Evolutionary conservation across 75 land plant genomes (phyloP).

Genomic region (Pinus tabuliformis): DNA sequence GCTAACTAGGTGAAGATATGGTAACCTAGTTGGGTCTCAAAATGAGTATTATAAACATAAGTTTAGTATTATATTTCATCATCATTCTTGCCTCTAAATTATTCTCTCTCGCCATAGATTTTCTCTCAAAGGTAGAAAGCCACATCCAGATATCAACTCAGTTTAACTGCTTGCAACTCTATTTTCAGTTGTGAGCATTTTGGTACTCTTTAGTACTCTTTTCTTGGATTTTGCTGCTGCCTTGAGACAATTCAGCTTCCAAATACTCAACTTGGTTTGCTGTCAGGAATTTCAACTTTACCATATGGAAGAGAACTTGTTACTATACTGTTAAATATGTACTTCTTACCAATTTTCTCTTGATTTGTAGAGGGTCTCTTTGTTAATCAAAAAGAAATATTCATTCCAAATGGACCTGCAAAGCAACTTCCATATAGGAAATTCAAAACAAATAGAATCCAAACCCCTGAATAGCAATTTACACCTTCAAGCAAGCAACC

Average conservation of each 20-base stretch:
- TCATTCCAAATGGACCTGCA: not conserved
- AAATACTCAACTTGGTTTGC: not conserved
- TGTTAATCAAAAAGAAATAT: not conserved
- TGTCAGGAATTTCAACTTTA: not conserved
- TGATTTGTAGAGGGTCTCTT: not conserved
- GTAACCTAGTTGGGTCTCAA: not conserved
- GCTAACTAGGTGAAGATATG: too few relatives aligned
- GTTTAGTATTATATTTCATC: not conserved
- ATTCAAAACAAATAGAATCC: not conserved
- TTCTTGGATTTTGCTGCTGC: not conserved
- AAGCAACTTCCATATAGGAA: not conserved
- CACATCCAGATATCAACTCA: not conserved
- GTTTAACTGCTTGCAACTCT: not conserved
- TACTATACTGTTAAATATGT: not conserved
- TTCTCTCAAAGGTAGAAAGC: not conserved
- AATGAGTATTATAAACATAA: not conserved
- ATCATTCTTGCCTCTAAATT: not conserved
- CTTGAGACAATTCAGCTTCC: not conserved
- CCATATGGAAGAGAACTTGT: not conserved
- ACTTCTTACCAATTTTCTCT: not conserved
- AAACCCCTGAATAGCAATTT: not conserved
- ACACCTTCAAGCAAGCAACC: not conserved
- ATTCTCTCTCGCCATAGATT: not conserved
- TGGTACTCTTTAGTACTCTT: not conserved
- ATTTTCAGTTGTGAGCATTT: not conserved